These are phyloP conservation scores for Penicillium decumbens DNA, from an alignment of 2,329 filamentous ascomycete species.

Conservation along the genomic window DNA sequence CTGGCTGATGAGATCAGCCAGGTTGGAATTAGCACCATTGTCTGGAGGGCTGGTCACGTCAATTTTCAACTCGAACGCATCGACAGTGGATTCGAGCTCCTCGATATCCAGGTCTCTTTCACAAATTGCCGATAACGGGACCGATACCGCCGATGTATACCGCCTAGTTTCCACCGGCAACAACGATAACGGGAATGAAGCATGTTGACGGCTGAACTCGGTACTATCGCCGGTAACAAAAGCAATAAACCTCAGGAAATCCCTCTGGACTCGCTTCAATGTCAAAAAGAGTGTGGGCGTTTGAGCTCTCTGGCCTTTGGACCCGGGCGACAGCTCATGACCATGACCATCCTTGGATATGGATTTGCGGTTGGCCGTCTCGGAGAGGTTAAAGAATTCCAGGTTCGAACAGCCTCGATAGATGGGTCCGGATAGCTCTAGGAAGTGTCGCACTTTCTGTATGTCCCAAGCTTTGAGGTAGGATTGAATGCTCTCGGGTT, in stretches of 20 bases:
- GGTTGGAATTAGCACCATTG: constrained; percentile 28
- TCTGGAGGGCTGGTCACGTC: constrained; percentile 35
- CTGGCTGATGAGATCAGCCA: constrained; percentile 53
- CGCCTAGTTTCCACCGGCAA: constrained; percentile 57
- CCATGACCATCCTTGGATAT: constrained; percentile 19
- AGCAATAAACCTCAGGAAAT: constrained; percentile 65
- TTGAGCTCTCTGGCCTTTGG: constrained; percentile 39
- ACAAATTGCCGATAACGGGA: constrained; percentile 56
- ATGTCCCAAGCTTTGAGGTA: constrained; percentile 57
- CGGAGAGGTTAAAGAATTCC: constrained; percentile 72
- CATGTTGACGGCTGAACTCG: constrained; percentile 31
- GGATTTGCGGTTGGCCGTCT: constrained; percentile 39
- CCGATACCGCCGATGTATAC: constrained; percentile 64
- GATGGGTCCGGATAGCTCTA: constrained; percentile 49
- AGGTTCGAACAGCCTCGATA: constrained; percentile 66
- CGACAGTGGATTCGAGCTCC: constrained; percentile 60
- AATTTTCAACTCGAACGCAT: constrained; percentile 62
- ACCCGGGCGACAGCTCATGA: constrained; percentile 25
- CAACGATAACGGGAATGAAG: constrained; percentile 59
- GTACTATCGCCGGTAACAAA: constrained; percentile 48
- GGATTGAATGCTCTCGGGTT: constrained; percentile 59
- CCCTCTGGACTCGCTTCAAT: constrained; percentile 63
- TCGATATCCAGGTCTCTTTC: constrained; percentile 56
- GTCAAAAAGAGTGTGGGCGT: constrained; percentile 58
- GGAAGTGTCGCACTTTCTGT: constrained; percentile 54